Base-by-base conservation (phyloP, 208 protist species). In the Herpetomonas tarakana region DNA sequence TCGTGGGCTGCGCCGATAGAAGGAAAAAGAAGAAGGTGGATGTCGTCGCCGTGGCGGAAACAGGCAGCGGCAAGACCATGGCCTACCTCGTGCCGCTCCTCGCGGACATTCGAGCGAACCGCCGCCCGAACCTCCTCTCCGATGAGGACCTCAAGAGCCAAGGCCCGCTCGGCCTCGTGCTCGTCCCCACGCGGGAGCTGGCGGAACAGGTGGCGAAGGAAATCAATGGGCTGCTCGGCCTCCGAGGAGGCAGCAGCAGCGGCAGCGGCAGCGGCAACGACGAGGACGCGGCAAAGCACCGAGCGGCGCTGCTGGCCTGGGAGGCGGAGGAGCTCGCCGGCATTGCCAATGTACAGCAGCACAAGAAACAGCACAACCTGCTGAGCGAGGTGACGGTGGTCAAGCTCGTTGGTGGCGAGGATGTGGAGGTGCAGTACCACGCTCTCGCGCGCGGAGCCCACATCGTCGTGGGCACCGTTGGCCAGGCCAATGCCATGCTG, bases 51-150 rank as follows among this genome's bases (percentile, higher is more conserved):
- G 77, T 96, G 11, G 91, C 97, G 2, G 78, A 93, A 55, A 98
- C 97, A 6, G 97, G 97, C 12, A 93, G 83, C 25, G 97, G 97
- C 9, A 98, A 98, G 61, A 98, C 97, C 1, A 65, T 87, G 0
- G 84, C 92, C 0, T 98, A 97, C 70, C 28, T 96, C 2, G 67
- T 98, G 12, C 97, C 97, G 2, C 29, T 96, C 26, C 47, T 98
- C 11, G 54, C 63, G 18, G 71, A 96, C 46, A 64, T 97, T 25
- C 52, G 22, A 18, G 31, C 81, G 41, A 63, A 46, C 22, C 72
- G 60, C 24, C 65, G 78, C 18, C 75, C 81, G 19, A 63, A 62
- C n/a, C 74, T 91, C 38, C 60, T 88, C 26, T 71, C 85, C 2
- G 46, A 90, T 44, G 77, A 78, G 38, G 71, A 86, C 35, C 70